phyloP scores from a whole-genome alignment of 768 basidiomycete genomes.

The Mycena indigotica region DNA sequence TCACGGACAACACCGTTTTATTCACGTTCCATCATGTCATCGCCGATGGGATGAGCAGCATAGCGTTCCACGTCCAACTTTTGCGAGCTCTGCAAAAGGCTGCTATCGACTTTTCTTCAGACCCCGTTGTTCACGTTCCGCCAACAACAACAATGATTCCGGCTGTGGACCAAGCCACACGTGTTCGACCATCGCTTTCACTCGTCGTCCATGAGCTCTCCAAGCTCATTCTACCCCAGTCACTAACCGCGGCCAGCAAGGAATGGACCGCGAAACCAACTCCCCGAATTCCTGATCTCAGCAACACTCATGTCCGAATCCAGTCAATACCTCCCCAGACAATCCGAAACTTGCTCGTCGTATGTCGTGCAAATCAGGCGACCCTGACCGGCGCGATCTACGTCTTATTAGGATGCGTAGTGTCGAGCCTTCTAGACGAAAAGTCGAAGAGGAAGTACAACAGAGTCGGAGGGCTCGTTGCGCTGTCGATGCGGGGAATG shows the following conservation, averaged over 20 bases:
- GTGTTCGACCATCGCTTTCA: slow-evolving; percentile 30
- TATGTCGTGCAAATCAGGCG: slow-evolving; percentile 31
- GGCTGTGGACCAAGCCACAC: slow-evolving; percentile 30
- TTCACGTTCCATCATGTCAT: slow-evolving; percentile 42
- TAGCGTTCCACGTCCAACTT: slow-evolving; percentile 39
- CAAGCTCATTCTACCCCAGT: slow-evolving; percentile 27
- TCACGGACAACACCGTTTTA: slow-evolving; percentile 33
- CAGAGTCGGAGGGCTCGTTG: slow-evolving; percentile 26
- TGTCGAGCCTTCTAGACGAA: slow-evolving; percentile 27
- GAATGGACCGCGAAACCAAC: slow-evolving; percentile 36
- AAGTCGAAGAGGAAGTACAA: slow-evolving; percentile 6
- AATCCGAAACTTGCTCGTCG: slow-evolving; percentile 20
- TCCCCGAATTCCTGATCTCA: slow-evolving; percentile 4
- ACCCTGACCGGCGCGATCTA: slow-evolving; percentile 35
- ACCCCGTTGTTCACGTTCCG: slow-evolving; percentile 19
- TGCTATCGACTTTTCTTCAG: not conserved
- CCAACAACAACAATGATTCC: slow-evolving; percentile 21
- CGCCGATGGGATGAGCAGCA: slow-evolving; percentile 41
- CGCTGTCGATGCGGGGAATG: slow-evolving; percentile 37
- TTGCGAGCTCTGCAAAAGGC: slow-evolving; percentile 30
- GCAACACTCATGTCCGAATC: slow-evolving; percentile 30
- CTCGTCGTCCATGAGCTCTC: slow-evolving; percentile 25
- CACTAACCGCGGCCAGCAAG: slow-evolving; percentile 24
- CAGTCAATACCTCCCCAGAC: slow-evolving; percentile 26
- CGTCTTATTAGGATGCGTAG: slow-evolving; percentile 24